Base-by-base conservation (phyloP, 2,329 filamentous ascomycete species). In the Fusarium anguioides region DNA sequence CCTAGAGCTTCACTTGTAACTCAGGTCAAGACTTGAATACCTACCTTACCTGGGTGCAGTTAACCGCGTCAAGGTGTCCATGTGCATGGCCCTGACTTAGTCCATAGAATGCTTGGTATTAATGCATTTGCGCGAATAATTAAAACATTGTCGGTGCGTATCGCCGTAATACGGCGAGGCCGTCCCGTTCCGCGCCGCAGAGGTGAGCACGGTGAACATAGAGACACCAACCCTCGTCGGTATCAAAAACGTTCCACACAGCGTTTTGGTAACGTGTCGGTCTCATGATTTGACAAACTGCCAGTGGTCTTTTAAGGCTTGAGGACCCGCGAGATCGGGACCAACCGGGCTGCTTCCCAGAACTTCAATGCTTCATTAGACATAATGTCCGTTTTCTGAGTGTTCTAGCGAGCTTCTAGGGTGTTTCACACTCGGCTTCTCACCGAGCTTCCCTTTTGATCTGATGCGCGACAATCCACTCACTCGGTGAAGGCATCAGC, bases 81-180 rank as follows among this genome's bases (percentile, higher is more conserved):
- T 14, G 14, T 29, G 10, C 12, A 31, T 15, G 29, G 29, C 40
- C 46, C 23, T 14, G 40, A 10, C 18, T 7, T 47, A n/a, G 24
- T 26, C 24, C 24, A 6, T 29, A 29, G 20, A 14, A 53, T 36
- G 18, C 29, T n/a, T 52, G 42, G 14, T 12, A 33, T 24, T 21
- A 36, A 59, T 46, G 42, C 52, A 44, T 59, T 58, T 72, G 66
- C 64, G 69, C 55, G 69, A 70, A 66, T 68, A 66, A 68, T 48
- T 20, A 39, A 47, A 29, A 39, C 27, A 27, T 5, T 35, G 24
- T 41, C 42, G 41, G 49, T 47, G 36, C 26, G 35, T 31, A 26
- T 68, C 21, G n/a, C 59, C 36, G 45, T 62, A n/a, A 17, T 21
- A 56, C 69, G 69, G 66, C 52, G 46, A 66, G 46, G 54, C 66